Evolutionary conservation across 2,329 filamentous ascomycete genomes (phyloP).

Genomic region (Lomentospora prolificans): DNA sequence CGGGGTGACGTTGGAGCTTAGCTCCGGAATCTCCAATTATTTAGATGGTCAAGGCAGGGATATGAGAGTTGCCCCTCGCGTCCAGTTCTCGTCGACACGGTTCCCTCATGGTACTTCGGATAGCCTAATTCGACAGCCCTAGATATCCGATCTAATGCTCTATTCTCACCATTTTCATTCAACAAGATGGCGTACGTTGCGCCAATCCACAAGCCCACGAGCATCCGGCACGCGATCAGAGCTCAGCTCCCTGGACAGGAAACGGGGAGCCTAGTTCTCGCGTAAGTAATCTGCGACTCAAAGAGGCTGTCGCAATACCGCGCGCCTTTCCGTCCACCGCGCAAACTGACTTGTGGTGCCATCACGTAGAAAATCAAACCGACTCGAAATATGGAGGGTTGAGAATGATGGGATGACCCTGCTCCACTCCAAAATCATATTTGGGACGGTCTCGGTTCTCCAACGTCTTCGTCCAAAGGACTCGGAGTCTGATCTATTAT

Average conservation of each 20-base stretch:
- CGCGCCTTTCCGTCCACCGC: neutral
- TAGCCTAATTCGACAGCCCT: neutral
- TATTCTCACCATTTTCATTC: neutral
- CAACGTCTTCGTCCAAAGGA: slow-evolving; percentile 68
- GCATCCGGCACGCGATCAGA: slow-evolving; percentile 79
- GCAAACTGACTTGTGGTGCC: neutral
- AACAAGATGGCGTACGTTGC: slow-evolving; percentile 79
- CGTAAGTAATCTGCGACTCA: slow-evolving; percentile 47
- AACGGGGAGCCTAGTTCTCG: slow-evolving; percentile 68
- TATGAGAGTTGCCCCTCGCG: neutral
- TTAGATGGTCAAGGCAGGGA: neutral
- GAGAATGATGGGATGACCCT: slow-evolving; percentile 55
- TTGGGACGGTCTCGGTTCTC: slow-evolving; percentile 80
- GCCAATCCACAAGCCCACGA: slow-evolving; percentile 86
- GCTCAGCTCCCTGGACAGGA: slow-evolving; percentile 62
- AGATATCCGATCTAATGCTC: neutral
- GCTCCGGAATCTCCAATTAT: neutral
- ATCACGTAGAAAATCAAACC: slow-evolving; percentile 62
- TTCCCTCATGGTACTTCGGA: neutral
- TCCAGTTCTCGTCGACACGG: neutral
- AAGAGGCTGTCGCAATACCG: neutral
- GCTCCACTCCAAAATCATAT: slow-evolving; percentile 60
- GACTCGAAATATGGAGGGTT: slow-evolving; percentile 72
- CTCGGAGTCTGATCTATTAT: slow-evolving; percentile 70
- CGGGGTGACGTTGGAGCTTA: neutral